Evolutionary conservation across 345 rosid genomes (phyloP).

Genomic region (Acer yangbiense): DNA sequence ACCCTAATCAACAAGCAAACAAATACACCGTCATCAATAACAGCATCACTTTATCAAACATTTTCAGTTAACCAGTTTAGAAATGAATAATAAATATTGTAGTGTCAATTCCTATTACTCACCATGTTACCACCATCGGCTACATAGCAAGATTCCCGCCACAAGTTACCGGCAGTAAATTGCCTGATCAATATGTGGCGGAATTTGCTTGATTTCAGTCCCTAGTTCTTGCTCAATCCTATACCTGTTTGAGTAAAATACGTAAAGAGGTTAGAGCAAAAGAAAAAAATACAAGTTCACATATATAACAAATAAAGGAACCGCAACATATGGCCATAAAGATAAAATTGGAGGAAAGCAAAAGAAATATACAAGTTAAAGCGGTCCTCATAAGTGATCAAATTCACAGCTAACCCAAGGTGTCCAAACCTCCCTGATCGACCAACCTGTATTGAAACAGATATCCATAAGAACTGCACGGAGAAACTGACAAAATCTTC

Average conservation of each 20-base stretch:
- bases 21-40: background rate
- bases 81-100: background rate
- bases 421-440: slow-evolving; percentile 99
- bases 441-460: slow-evolving; percentile 64
- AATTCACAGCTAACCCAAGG: slow-evolving; percentile 99
- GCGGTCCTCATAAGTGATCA: slow-evolving; percentile 98
- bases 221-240: slow-evolving; percentile 99
- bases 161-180: slow-evolving; percentile 77
- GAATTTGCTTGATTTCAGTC: slow-evolving; percentile 97
- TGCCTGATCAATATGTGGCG: slow-evolving; percentile 91
- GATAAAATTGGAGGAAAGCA: background rate
- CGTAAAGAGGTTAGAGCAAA: background rate
- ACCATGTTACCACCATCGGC: slow-evolving; percentile 45
- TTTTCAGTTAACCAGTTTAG: no score
- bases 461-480: slow-evolving; percentile 7
- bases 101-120: slow-evolving; percentile 26
- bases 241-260: slow-evolving; percentile 62
- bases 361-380: slow-evolving; percentile 73
- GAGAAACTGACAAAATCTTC: background rate
- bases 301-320: background rate
- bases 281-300: slow-evolving; percentile 1
- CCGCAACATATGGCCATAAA: background rate
- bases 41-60: background rate
- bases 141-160: slow-evolving; percentile 22
- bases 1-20: slow-evolving; percentile 26